Base-by-base conservation (phyloP, 805 yeast species). In the Spathaspora girioi region DNA sequence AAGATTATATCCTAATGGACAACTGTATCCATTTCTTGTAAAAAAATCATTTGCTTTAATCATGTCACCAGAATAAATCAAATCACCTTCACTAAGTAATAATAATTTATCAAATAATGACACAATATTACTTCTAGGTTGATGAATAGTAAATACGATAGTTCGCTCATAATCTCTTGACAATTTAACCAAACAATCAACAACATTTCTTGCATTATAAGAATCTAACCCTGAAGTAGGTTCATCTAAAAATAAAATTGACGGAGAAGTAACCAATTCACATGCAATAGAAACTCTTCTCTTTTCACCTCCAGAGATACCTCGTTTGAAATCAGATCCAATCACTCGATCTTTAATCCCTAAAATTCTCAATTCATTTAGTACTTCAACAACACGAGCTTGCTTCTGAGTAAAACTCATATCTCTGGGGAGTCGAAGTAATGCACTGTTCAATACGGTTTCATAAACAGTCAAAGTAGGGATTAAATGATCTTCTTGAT, bases 211-310 rank as follows among this genome's bases (percentile, higher is more conserved):
- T 0, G 99, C 98, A 69, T 92, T 93, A 65, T 82, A 93, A 7
- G 97, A 85, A 66, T 94, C 99, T 52, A 94, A 75, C 0, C 99
- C 99, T 0, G 97, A 89, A 0, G 99, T 90, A 1, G 97, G 96
- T 61, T 90, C 97, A 65, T 90, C 97, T 35, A 90, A 67, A 46
- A 90, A 76, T 38, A 90, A 63, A 32, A 90, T 77, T 45, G 84
- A 82, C 0, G 96, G 93, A 49, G 86, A 83, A 52, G 86, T 84
- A 40, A 90, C 72, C 46, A 90, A 70, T 63, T 90, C 96, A 50
- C 89, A 80, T 5, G 93, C 93, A 65, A 90, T 87, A 0, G 93
- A 84, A 1, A 90, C 86, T 59, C 96, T 76, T 61, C 96, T 77
- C 63, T 88, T 89, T 63, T 90, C 96, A 50, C 66, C 78, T 2